phyloP scores from a whole-genome alignment of 176 grass and related monocot genomes.

The Zoysia japonica region DNA sequence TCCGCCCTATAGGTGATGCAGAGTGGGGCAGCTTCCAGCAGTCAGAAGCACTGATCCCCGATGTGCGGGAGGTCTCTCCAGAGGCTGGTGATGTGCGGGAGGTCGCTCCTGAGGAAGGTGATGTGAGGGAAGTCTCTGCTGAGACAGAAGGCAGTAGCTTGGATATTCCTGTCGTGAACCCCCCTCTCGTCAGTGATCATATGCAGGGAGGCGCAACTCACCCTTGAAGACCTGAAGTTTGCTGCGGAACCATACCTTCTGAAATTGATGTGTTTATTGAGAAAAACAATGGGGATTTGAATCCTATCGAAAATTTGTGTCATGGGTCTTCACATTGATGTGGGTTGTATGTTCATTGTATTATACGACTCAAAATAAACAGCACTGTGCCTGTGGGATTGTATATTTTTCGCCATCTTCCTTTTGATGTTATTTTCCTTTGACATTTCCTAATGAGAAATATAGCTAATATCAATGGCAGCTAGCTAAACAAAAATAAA shows the following conservation, averaged over 20 bases:
- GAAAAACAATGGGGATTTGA: conserved; percentile 39
- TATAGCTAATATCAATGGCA: background rate
- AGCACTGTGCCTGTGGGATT: conserved; percentile 25
- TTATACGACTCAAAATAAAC: conserved; percentile 45
- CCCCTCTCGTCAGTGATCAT: conserved; percentile 52
- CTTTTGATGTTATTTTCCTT: background rate
- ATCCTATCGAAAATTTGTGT: conserved; percentile 34
- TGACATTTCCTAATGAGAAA: background rate
- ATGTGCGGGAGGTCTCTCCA: conserved; percentile 83
- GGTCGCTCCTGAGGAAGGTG: conserved; percentile 32
- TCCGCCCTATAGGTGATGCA: conserved; percentile 62
- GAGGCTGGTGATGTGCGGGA: conserved; percentile 72
- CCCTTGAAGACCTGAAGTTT: conserved; percentile 37
- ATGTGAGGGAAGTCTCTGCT: conserved; percentile 77
- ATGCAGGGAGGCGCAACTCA: conserved; percentile 53
- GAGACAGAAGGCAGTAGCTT: conserved; percentile 60
- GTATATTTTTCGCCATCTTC: conserved; percentile 26
- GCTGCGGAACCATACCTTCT: conserved; percentile 3
- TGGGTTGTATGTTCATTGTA: conserved; percentile 52
- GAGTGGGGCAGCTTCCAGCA: conserved; percentile 63
- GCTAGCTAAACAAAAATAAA: background rate
- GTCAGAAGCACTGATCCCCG: conserved; percentile 58
- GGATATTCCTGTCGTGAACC: conserved; percentile 78
- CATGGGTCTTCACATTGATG: conserved; percentile 8
- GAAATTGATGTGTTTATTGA: conserved; percentile 44